Base-by-base conservation (phyloP, 768 basidiomycete species). In the Sutorius australiensis region DNA sequence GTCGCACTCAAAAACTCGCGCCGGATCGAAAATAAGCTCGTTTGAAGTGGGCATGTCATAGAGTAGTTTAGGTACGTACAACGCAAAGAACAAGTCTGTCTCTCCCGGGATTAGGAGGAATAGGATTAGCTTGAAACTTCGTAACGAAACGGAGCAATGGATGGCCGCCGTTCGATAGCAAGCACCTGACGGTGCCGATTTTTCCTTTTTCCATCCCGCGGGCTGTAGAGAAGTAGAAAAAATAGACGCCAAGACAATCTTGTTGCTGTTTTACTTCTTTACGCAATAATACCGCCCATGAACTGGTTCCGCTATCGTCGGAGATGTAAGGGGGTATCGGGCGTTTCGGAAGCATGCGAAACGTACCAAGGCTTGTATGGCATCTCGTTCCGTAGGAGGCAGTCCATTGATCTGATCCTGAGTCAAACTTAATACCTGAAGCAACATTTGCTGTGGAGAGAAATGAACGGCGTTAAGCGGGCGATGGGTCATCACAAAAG, bases 371-470 rank as follows among this genome's bases (percentile, higher is more conserved):
- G 87, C 84, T 68, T 89, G 77, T 28, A 98, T 91, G 11, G 91
- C 86, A 0, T 80, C 78, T 32, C 87, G 78, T 61, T 95, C 92
- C 2, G 78, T 76, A 5, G 89, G 86, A 28, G 92, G 89, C 45
- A 97, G 72, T 8, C 80, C 80, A 43, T 84, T 84, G 56, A 98
- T 89, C 67, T 95, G 92, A 41, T 89, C 92, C 42, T 77, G 84
- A 1, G 87, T 86, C 65, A 98, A 69, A 55, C 77, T 80, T 31
- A 98, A 73, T 0, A 98, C 93, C 73, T 94, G 92, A 70, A 92
- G 78, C 48, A 97, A 67, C 84, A 95, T 89, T 32, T 80, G 78
- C 89, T 89, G 60, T 47, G 41, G 13, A n/a, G 10, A 33, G 43
- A 33, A 19, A 11, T 5, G 17, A 21, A 24, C 36, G 21, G 50